Conservation (phyloP, 768 basidiomycete genomes). For the Podaxis sp. region DNA sequence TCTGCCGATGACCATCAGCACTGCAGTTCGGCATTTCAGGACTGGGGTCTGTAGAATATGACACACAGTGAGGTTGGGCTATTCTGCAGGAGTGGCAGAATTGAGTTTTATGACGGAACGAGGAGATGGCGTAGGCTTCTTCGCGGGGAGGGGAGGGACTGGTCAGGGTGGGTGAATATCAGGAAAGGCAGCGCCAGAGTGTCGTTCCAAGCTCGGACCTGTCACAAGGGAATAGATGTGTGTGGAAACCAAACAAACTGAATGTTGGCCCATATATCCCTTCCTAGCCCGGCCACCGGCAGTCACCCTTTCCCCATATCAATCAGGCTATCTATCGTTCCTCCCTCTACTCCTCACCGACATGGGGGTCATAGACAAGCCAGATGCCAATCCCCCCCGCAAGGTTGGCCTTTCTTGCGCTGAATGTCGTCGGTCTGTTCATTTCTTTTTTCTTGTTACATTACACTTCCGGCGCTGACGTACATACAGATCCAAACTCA, state of each 20-base stretch:
- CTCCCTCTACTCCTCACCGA: background rate
- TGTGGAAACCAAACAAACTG: slow-evolving; percentile 15
- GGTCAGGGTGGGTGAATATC: background rate
- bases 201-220: slow-evolving; percentile 13
- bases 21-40: background rate
- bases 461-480: background rate
- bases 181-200: slow-evolving; percentile 3
- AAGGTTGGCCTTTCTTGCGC: slow-evolving; percentile 48
- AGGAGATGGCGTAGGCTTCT: background rate
- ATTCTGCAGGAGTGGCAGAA: too few relatives aligned
- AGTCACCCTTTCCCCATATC: slow-evolving; percentile 10
- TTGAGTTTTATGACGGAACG: background rate
- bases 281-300: background rate
- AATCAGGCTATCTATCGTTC: slow-evolving; percentile 11
- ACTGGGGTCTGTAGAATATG: too few relatives aligned
- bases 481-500: slow-evolving; percentile 45
- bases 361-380: slow-evolving; percentile 11
- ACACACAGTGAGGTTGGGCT: too few relatives aligned
- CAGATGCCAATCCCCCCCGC: slow-evolving; percentile 19
- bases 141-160: background rate
- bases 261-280: slow-evolving; percentile 8
- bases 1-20: background rate
- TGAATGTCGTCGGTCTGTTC: slow-evolving; percentile 46
- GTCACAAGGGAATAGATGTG: slow-evolving; percentile 8
- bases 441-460: background rate